A percentile compares a stretch with the other conserved stretches of the same genome.
Evolutionary conservation across 2,329 filamentous ascomycete species (phyloP).

Genomic region (Dactylonectria macrodidyma): DNA sequence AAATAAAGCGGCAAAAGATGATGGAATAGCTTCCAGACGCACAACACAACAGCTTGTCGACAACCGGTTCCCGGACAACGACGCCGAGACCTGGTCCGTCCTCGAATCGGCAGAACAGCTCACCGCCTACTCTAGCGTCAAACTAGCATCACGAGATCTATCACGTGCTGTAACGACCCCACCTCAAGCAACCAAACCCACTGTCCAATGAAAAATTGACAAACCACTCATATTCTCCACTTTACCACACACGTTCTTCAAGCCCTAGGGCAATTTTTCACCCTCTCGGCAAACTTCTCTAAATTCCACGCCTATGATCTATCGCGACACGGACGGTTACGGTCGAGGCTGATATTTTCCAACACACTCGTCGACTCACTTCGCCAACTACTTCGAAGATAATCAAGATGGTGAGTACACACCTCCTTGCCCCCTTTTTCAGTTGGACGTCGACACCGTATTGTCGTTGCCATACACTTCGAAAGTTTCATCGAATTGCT

Average conservation of each 20-base stretch:
- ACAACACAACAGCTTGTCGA: conserved; percentile 34
- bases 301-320: conserved; percentile 53
- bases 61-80: conserved; percentile 44
- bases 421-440: conserved; percentile 36
- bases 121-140: conserved; percentile 47
- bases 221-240: conserved; percentile 41
- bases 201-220: conserved; percentile 53
- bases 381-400: conserved; percentile 59
- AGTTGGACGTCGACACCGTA: conserved; percentile 32
- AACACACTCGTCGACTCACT: conserved; percentile 58
- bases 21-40: conserved; percentile 30
- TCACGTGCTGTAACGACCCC: conserved; percentile 45
- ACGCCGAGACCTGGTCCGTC: conserved; percentile 44
- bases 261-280: conserved; percentile 58
- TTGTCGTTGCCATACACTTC: conserved; percentile 36
- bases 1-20: conserved; percentile 26
- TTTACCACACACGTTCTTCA: conserved; percentile 45
- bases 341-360: conserved; percentile 53
- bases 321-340: conserved; percentile 55
- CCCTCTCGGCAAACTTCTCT: conserved; percentile 55
- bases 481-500: conserved; percentile 34
- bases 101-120: conserved; percentile 42
- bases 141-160: neutral
- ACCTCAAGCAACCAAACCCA: conserved; percentile 19
- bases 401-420: conserved; percentile 65